phyloP scores from a whole-genome alignment of 2,329 filamentous ascomycete species.

The Fonsecaea pedrosoi region DNA sequence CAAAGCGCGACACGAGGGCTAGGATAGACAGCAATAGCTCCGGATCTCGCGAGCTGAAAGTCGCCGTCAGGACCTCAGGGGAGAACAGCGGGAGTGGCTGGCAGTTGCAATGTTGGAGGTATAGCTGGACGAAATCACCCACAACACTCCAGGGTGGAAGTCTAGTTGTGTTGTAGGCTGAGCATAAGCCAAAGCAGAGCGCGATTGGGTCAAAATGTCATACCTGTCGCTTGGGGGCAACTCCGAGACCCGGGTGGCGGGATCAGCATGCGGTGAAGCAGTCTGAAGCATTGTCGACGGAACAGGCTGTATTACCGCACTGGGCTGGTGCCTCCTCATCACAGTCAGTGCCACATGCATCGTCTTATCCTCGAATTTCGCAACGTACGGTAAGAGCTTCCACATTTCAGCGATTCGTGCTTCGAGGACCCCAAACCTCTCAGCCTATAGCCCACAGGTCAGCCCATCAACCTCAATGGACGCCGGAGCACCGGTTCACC shows the following conservation, averaged over 20 bases:
- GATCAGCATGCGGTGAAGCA: neutral
- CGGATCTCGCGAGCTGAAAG: conserved; percentile 36
- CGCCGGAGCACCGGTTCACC: conserved; percentile 3
- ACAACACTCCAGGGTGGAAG: conserved; percentile 22
- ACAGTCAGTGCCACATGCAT: neutral
- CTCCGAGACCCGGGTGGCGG: neutral
- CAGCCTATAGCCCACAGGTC: conserved; percentile 21
- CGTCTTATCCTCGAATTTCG: neutral
- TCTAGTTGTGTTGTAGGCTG: conserved; percentile 3
- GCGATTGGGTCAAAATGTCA: neutral
- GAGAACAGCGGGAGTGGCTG: conserved; percentile 46
- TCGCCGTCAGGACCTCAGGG: conserved; percentile 31
- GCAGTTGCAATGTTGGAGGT: conserved; percentile 45
- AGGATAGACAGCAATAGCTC: conserved; percentile 44
- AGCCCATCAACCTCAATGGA: neutral
- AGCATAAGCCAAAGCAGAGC: neutral
- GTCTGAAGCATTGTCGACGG: neutral
- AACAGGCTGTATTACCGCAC: neutral
- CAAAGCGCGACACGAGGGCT: conserved; percentile 44
- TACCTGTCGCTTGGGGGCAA: neutral
- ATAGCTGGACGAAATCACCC: conserved; percentile 38
- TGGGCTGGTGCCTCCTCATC: conserved; percentile 13
- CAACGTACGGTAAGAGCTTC: conserved; percentile 15
- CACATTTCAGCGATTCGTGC: conserved; percentile 19
- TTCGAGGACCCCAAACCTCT: conserved; percentile 25